phyloP scores from a whole-genome alignment of 495 filamentous ascomycete genomes.

The Hyphodiscus hymeniophilus region DNA sequence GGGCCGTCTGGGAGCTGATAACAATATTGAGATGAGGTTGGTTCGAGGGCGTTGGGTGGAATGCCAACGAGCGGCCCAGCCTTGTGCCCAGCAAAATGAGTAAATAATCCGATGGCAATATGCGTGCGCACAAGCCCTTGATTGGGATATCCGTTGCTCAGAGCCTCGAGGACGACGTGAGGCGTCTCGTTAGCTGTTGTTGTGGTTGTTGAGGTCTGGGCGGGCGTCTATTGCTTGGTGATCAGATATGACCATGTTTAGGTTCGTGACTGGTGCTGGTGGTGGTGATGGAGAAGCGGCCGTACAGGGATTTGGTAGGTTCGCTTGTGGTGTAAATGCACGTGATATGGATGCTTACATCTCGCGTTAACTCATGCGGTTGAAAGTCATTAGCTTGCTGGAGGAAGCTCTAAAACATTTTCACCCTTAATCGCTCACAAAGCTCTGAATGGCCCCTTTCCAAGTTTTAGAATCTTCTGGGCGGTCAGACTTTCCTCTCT shows the following conservation, averaged over 20 bases:
- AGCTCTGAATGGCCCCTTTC: too few species aligned
- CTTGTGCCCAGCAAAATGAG: neutral
- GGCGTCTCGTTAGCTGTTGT: neutral
- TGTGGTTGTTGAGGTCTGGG: neutral
- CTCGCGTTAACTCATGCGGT: too few species aligned
- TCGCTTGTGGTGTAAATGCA: too few species aligned
- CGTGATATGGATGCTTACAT: too few species aligned
- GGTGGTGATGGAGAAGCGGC: constrained; percentile 4
- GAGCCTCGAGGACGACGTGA: neutral
- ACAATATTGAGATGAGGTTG: neutral
- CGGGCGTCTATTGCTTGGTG: constrained; percentile 12
- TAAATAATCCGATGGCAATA: neutral
- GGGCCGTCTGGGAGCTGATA: neutral
- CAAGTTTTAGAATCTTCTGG: too few species aligned
- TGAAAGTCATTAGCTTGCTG: too few species aligned
- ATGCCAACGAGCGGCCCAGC: neutral
- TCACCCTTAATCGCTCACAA: too few species aligned
- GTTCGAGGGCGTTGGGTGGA: neutral
- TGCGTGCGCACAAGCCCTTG: neutral
- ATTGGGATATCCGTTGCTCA: neutral
- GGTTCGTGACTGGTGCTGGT: too few species aligned
- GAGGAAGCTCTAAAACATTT: too few species aligned
- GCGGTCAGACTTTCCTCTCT: too few species aligned
- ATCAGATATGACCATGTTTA: constrained; percentile 20
- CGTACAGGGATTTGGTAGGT: neutral